Percentiles rank a stretch among this genome's conserved stretches.
Conservation (phyloP, 805 yeast genomes). For the Tetrapisispora taiwanensis region DNA sequence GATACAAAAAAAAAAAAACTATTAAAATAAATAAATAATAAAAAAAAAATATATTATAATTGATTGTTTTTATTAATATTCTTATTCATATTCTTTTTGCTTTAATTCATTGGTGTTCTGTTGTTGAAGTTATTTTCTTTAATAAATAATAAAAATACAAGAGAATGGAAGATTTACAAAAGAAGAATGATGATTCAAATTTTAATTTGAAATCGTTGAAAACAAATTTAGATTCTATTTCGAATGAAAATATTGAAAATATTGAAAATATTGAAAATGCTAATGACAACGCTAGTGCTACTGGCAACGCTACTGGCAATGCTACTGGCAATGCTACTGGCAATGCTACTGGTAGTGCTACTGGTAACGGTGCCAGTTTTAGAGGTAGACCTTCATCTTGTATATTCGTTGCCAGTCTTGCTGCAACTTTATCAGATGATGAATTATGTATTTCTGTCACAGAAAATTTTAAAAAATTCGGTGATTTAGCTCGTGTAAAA, state of each 20-base stretch:
- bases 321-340: not conserved
- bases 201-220: not conserved
- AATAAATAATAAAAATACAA: too few species aligned
- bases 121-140: too few species aligned
- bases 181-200: not conserved
- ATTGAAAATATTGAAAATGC: not conserved
- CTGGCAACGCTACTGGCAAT: not conserved
- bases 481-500: conserved; percentile 60
- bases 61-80: too few species aligned
- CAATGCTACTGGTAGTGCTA: not conserved
- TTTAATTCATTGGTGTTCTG: too few species aligned
- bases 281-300: not conserved
- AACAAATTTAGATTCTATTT: not conserved
- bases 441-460: conserved; percentile 60
- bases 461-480: conserved; percentile 60
- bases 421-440: conserved; percentile 57
- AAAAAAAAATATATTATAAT: too few species aligned
- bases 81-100: not conserved
- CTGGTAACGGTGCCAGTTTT: conserved; percentile 37
- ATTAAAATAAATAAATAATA: too few species aligned
- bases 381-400: conserved; percentile 75
- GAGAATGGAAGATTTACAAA: not conserved
- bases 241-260: not conserved
- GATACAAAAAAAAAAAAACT: too few species aligned
- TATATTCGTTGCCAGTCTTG: conserved; percentile 77